Conservation (phyloP, 805 yeast species). For the Cyberlindnera bimundalis region DNA sequence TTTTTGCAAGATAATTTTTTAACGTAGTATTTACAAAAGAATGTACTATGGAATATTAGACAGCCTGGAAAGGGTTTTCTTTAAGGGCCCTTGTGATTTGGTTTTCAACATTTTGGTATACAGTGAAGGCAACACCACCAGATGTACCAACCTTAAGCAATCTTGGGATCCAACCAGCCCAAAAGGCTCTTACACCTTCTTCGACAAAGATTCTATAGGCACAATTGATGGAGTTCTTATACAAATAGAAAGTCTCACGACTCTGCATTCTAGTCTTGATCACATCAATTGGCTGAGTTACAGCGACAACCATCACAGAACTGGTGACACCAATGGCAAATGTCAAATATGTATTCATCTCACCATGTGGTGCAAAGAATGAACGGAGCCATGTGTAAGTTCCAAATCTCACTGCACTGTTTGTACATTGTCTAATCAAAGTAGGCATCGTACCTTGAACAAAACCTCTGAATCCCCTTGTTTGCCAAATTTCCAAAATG, state of each 20-base stretch:
- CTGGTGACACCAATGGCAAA: slow-evolving; percentile 55
- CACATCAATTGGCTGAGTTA: slow-evolving; percentile 88
- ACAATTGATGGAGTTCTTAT: slow-evolving; percentile 60
- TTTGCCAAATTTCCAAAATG: slow-evolving; percentile 59
- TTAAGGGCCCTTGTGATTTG: slow-evolving; percentile 35
- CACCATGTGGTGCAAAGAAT: slow-evolving; percentile 51
- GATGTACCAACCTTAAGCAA: slow-evolving; percentile 65
- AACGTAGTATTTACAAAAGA: too few species aligned
- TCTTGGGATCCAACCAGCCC: slow-evolving; percentile 65
- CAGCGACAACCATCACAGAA: slow-evolving; percentile 66
- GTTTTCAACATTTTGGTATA: slow-evolving; percentile 56
- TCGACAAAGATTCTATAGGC: slow-evolving; percentile 45
- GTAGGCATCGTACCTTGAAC: slow-evolving; percentile 85
- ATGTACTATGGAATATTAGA: too few species aligned
- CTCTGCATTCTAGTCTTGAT: slow-evolving; percentile 85
- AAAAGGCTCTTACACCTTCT: slow-evolving; percentile 44
- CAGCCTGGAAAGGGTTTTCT: slow-evolving; percentile 37
- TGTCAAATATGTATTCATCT: slow-evolving; percentile 34
- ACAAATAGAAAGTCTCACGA: slow-evolving; percentile 54
- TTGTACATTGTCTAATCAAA: slow-evolving; percentile 69
- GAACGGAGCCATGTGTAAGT: slow-evolving; percentile 79
- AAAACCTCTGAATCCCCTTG: slow-evolving; percentile 76
- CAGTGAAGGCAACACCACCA: slow-evolving; percentile 65
- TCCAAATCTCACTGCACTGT: slow-evolving; percentile 80
- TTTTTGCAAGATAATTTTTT: background rate